Conservation (phyloP, 2,329 filamentous ascomycete species). For the Hymenotorrendiella dingleyae region DNA sequence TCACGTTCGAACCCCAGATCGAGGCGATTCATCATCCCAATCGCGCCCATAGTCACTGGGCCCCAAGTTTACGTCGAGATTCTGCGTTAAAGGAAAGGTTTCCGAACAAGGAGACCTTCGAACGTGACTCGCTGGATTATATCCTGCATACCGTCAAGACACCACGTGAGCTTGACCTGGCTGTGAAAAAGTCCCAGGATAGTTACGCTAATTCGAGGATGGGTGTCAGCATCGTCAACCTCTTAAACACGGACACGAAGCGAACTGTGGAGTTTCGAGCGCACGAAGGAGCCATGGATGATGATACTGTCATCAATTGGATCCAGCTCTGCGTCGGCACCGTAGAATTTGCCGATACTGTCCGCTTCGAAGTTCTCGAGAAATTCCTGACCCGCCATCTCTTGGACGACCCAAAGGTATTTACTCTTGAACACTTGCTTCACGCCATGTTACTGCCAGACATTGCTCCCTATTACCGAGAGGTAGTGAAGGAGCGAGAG, state of each 20-base stretch:
- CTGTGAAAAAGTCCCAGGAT: background rate
- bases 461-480: background rate
- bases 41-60: background rate
- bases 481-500: background rate
- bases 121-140: background rate
- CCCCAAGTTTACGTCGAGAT: background rate
- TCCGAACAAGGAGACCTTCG: background rate
- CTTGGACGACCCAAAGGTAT: background rate
- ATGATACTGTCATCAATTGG: slow-evolving; percentile 9
- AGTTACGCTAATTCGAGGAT: background rate
- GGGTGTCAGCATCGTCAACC: background rate
- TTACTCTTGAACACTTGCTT: background rate
- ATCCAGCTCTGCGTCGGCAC: slow-evolving; percentile 2
- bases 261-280: slow-evolving; percentile 19
- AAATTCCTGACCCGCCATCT: background rate
- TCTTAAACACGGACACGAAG: background rate
- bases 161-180: too few species aligned
- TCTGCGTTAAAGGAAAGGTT: background rate
- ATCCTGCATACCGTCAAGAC: background rate
- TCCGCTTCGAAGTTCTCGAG: background rate
- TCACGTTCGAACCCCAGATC: slow-evolving; percentile 2
- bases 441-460: background rate
- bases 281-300: slow-evolving; percentile 13
- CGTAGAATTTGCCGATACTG: slow-evolving; percentile 3
- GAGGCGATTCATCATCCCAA: background rate